These are phyloP conservation scores for Bipolaris gigantea DNA, from an alignment of 2,329 filamentous ascomycete species.

Conservation along the genomic window DNA sequence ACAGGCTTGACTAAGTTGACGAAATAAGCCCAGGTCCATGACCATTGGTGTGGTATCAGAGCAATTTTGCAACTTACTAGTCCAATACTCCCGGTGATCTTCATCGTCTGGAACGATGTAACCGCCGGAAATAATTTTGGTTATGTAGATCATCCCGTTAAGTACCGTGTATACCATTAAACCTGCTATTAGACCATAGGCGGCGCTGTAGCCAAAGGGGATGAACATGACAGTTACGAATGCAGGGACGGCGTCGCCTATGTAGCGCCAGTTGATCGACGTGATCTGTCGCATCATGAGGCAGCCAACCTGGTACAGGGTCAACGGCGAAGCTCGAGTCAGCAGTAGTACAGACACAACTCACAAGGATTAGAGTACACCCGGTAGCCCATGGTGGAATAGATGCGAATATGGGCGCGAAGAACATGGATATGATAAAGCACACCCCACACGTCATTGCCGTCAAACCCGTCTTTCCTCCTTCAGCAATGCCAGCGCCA, in stretches of 20 bases:
- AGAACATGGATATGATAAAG: conserved; percentile 87
- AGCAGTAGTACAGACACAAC: conserved; percentile 8
- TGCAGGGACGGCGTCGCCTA: conserved; percentile 80
- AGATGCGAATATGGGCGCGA: conserved; percentile 85
- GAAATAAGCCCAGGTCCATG: background rate
- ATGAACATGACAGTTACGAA: conserved; percentile 83
- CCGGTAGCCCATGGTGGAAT: conserved; percentile 89
- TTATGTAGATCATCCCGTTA: conserved; percentile 69
- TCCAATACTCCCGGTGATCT: conserved; percentile 77
- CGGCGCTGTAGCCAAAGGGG: conserved; percentile 88
- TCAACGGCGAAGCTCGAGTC: conserved; percentile 17
- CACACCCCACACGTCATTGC: conserved; percentile 77
- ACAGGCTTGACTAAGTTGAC: conserved; percentile 31
- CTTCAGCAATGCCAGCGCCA: conserved; percentile 84
- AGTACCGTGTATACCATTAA: conserved; percentile 75
- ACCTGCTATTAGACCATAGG: conserved; percentile 81
- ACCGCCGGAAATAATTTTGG: conserved; percentile 67
- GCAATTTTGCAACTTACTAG: conserved; percentile 56
- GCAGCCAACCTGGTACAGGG: conserved; percentile 56
- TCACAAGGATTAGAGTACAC: conserved; percentile 76
- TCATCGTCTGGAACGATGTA: conserved; percentile 74
- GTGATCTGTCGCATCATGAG: conserved; percentile 74
- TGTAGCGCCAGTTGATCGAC: conserved; percentile 88
- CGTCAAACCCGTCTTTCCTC: conserved; percentile 79
- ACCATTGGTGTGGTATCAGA: background rate